Conservation (phyloP, 2,329 filamentous ascomycete species). For the Alternaria incomplexa region DNA sequence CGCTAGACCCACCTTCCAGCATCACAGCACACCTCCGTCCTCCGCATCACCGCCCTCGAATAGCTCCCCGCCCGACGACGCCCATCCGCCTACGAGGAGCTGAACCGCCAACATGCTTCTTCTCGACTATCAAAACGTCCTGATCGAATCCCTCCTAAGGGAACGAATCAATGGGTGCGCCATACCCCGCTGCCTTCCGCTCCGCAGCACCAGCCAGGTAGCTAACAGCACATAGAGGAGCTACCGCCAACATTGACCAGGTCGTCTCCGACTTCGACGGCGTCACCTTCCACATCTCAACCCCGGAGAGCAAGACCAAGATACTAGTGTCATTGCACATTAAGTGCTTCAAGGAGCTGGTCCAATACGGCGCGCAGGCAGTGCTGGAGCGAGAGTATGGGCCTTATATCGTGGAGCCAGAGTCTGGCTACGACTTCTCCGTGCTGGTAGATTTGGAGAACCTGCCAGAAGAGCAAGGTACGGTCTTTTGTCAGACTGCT, state of each 20-base stretch:
- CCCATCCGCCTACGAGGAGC: slow-evolving; percentile 10
- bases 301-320: slow-evolving; percentile 89
- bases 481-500: not conserved
- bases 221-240: slow-evolving; percentile 65
- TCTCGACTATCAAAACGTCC: slow-evolving; percentile 97
- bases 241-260: slow-evolving; percentile 91
- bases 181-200: slow-evolving; percentile 38
- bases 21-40: slow-evolving; percentile 38
- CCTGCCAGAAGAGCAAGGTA: slow-evolving; percentile 79
- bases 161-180: slow-evolving; percentile 88
- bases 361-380: slow-evolving; percentile 89
- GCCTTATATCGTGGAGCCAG: slow-evolving; percentile 83
- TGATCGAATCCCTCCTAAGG: slow-evolving; percentile 94
- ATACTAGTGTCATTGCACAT: slow-evolving; percentile 95
- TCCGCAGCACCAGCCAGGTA: slow-evolving; percentile 39
- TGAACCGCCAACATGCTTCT: slow-evolving; percentile 70
- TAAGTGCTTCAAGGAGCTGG: slow-evolving; percentile 90
- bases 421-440: slow-evolving; percentile 95
- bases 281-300: slow-evolving; percentile 98
- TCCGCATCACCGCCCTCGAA: slow-evolving; percentile 31
- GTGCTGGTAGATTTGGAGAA: slow-evolving; percentile 87
- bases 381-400: slow-evolving; percentile 96
- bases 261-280: slow-evolving; percentile 99
- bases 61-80: slow-evolving; percentile 32
- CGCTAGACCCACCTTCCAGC: slow-evolving; percentile 33